Base-by-base conservation (phyloP, 2,329 filamentous ascomycete genomes). In the Aspergillus arachidicola region DNA sequence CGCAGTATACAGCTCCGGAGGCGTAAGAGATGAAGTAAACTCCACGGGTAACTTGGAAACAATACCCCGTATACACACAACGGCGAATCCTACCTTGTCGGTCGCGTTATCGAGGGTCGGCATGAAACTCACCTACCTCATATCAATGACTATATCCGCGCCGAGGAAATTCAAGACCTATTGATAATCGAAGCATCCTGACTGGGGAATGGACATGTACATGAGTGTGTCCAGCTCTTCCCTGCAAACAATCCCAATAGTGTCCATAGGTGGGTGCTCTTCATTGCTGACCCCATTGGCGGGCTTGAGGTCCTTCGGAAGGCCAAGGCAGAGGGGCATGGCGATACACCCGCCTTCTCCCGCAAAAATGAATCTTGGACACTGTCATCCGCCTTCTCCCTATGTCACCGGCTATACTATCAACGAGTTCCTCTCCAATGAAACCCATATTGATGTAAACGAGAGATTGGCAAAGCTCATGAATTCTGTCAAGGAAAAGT, bases 101-200 rank as follows among this genome's bases (percentile, higher is more conserved):
- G 70, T 1, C 66, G 71, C 1, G 66, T 73, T 23, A 70, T 74
- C 26, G 58, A 67, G 48, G 70, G 72, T 3, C 60, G 58, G 43
- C 68, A 66, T 32, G 58, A 53, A 12, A 36, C 38, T 5, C 32
- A 57, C 28, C 61, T 56, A 11, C 68, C 67, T 38, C 59, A 69
- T 10, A 68, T 80, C 28, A 50, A 71, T 1, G 60, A 63, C 1
- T 76, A 75, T 32, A 65, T 81, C 5, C 55, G 71, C 5, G 75
- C 72, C 0, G 79, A 81, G 56, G 74, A 73, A 23, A 61, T 72
- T 1, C 78, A 81, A 50, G 66, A 72, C 4, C 76, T 79, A 0
- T 60, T 81, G 2, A 59, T 73, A 0, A 66, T 81, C 0, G 78
- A 78, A 45, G 68, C 73, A 0, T 70, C 70, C 5, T 78, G 74